Percentiles rank a stretch among this genome's conserved stretches.
Conservation (phyloP, 1,139 yeast genomes). For the Lodderomyces metapsilosis region DNA sequence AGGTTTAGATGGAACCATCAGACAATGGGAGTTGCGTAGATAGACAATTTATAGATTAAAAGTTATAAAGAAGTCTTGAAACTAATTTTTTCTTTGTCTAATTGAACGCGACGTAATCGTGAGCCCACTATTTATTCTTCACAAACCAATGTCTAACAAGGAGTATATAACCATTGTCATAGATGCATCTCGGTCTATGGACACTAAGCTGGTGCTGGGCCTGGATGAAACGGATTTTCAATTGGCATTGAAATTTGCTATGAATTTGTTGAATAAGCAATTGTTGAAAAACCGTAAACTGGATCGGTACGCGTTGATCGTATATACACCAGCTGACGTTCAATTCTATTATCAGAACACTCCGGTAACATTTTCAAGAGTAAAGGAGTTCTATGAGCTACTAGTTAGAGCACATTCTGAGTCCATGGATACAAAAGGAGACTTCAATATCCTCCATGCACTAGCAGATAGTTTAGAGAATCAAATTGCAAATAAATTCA, state of each 20-base stretch:
- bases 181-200: conserved; percentile 14
- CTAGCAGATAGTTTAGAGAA: conserved; percentile 22
- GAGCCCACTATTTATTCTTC: too few species aligned
- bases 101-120: too few species aligned
- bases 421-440: conserved; percentile 5
- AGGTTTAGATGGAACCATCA: conserved; percentile 83
- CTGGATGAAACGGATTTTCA: conserved; percentile 7
- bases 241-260: conserved; percentile 7
- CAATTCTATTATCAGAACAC: conserved; percentile 23
- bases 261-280: conserved; percentile 11
- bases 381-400: conserved; percentile 15
- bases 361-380: conserved; percentile 23
- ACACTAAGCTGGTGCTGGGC: neutral
- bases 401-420: conserved; percentile 12
- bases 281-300: conserved; percentile 14
- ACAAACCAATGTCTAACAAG: conserved; percentile 21
- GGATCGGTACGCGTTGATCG: conserved; percentile 12
- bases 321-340: conserved; percentile 13
- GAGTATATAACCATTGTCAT: conserved; percentile 51
- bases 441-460: conserved; percentile 25
- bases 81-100: too few species aligned
- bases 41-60: neutral
- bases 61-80: neutral
- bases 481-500: conserved; percentile 23
- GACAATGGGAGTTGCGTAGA: conserved; percentile 53